Evolutionary conservation across 2,329 filamentous ascomycete species (phyloP).

Genomic region (Didymellaceae sp.): DNA sequence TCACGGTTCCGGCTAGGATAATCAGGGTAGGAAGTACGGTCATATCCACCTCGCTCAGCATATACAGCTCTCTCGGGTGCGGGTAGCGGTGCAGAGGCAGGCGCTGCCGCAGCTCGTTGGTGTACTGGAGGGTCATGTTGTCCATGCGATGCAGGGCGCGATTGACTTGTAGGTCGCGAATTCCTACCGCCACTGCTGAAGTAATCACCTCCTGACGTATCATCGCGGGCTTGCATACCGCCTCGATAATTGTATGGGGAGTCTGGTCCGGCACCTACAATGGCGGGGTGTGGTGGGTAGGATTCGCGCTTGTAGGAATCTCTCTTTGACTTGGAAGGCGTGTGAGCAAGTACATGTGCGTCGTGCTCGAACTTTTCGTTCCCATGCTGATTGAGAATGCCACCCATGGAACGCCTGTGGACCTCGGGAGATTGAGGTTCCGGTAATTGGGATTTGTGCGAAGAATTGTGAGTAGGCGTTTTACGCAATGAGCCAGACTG

Average conservation of each 20-base stretch:
- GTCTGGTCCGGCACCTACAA: constrained; percentile 44
- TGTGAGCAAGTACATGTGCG: constrained; percentile 38
- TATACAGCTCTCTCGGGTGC: constrained; percentile 8
- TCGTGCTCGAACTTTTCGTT: constrained; percentile 38
- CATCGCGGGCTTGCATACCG: constrained; percentile 38
- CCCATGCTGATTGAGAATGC: constrained; percentile 42
- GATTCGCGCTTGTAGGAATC: constrained; percentile 34
- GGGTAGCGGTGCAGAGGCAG: neutral
- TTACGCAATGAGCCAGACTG: constrained; percentile 34
- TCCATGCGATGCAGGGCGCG: constrained; percentile 1
- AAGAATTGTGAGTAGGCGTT: constrained; percentile 41
- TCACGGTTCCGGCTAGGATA: constrained; percentile 23
- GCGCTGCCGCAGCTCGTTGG: constrained; percentile 1
- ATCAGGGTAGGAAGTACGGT: constrained; percentile 30
- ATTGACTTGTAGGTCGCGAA: constrained; percentile 12
- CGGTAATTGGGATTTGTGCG: constrained; percentile 45
- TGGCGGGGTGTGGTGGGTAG: constrained; percentile 46
- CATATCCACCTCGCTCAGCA: constrained; percentile 26
- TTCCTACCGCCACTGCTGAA: constrained; percentile 34
- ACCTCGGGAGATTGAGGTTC: constrained; percentile 26
- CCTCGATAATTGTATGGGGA: constrained; percentile 39
- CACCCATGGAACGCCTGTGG: constrained; percentile 40
- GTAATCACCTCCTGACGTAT: constrained; percentile 38
- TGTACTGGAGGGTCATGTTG: constrained; percentile 4
- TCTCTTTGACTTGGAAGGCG: constrained; percentile 20